These are phyloP conservation scores for Typha latifolia DNA, from an alignment of 176 grass and related monocot genomes.

Conservation along the genomic window DNA sequence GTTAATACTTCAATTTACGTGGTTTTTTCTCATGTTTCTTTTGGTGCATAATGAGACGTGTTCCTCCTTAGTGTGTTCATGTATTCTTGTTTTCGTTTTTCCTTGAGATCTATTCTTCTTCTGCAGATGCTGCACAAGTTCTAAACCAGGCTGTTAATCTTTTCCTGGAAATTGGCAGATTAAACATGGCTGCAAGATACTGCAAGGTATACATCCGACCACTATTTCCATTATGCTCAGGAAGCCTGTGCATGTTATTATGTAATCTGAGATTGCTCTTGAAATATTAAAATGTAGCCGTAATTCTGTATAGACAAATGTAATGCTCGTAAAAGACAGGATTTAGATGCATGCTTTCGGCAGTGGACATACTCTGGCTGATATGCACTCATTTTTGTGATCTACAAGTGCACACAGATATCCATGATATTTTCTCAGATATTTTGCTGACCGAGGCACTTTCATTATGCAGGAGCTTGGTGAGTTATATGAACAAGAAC, in stretches of 20 bases:
- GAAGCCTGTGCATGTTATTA: no score
- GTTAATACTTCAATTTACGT: no score
- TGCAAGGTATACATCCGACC: slow-evolving; percentile 56
- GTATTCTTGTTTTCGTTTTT: neutral
- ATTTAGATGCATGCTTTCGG: no score
- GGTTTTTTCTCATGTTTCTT: no score
- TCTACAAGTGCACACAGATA: neutral
- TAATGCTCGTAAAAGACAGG: no score
- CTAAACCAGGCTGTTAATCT: slow-evolving; percentile 82
- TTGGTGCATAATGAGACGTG: neutral
- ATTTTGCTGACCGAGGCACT: neutral
- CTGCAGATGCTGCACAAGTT: slow-evolving; percentile 66
- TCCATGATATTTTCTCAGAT: neutral
- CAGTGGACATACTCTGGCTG: neutral
- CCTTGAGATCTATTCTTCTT: neutral
- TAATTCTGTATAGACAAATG: no score
- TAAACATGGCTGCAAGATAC: slow-evolving; percentile 99
- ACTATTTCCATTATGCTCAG: no score
- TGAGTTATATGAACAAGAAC: slow-evolving; percentile 92
- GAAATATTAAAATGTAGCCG: no score
- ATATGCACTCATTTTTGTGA: neutral
- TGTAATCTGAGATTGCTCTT: no score
- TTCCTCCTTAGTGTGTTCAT: neutral
- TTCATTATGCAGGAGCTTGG: slow-evolving; percentile 66
- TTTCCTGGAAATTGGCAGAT: slow-evolving; percentile 91